Base-by-base conservation (phyloP, 1,284 basidiomycete species). In the Austroboletus novae-zelandiae region DNA sequence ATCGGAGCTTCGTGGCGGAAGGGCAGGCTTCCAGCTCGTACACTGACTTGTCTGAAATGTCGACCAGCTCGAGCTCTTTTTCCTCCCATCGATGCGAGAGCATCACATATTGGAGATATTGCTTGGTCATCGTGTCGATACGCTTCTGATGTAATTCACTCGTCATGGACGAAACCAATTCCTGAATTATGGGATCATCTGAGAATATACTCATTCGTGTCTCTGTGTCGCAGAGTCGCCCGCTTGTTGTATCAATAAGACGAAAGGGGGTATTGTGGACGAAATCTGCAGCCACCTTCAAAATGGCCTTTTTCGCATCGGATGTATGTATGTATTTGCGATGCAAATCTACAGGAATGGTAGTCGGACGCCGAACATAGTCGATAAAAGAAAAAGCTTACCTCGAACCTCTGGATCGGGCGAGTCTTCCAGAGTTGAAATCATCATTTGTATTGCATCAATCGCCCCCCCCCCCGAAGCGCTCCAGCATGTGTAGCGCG, bases 81-180 rank as follows among this genome's bases (percentile, higher is more conserved):
- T 3, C 43, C 36, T 42, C 57, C 61, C 61, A 63, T 41, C 57
- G 51, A 40, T 63, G 61, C 11, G 61, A 63, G 13, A 63, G 51
- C 60, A 63, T 63, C 17, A 54, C 55, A 17, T 61, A 66, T 54
- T 25, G 48, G 15, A 55, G 53, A 37, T 52, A 66, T 20, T 2
- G 34, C 8, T 7, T 40, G 1, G 43, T 61, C 23, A 48, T 31
- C 1, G 37, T 13, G 3, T 48, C 23, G 25, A 64, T 47, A 27
- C 29, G 57, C 4, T 51, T 40, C 14, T 3, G 25, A 18, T 57
- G 30, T 35, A 44, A 17, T 14, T 51, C 40, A 0, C 41, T 61
- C 5, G 45, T 48, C 51, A 50, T 51, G 15, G 59, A 60, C 17
- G 61, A 62, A 9, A 61, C 29, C 43, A 61, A 31, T n/a, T 64